Percentiles rank a stretch among this genome's conserved stretches.
Conservation (phyloP, 768 basidiomycete species). For the Tulasnella sp. region DNA sequence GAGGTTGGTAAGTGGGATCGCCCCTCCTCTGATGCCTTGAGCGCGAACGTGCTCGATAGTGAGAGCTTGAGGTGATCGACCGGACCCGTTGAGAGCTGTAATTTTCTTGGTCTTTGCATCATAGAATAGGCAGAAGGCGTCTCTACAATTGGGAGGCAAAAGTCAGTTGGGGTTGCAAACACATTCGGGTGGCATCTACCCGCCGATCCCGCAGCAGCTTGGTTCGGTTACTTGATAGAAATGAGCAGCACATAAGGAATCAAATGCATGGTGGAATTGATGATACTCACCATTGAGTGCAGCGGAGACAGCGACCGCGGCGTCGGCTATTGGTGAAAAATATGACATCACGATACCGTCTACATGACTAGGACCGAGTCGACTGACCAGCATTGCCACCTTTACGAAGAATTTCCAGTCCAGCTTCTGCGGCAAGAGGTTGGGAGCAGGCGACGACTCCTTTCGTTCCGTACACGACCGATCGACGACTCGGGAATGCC, state of each 20-base stretch:
- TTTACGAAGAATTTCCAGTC: conserved; percentile 78
- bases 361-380: not conserved
- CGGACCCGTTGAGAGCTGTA: conserved; percentile 87
- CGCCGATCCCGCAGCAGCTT: conserved; percentile 84
- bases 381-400: conserved; percentile 86
- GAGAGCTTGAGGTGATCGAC: conserved; percentile 70
- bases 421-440: conserved; percentile 83
- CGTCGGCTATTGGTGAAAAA: conserved; percentile 53
- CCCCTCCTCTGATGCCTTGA: conserved; percentile 52
- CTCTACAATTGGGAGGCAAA: conserved; percentile 31
- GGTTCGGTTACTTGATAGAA: conserved; percentile 22
- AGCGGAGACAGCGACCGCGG: conserved; percentile 86
- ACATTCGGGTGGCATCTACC: conserved; percentile 34
- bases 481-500: conserved; percentile 29
- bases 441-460: conserved; percentile 84
- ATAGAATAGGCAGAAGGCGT: conserved; percentile 89
- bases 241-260: not conserved
- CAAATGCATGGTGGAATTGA: not conserved
- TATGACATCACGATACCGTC: not conserved
- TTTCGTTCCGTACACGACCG: conserved; percentile 77
- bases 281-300: conserved; percentile 52
- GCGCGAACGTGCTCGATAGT: conserved; percentile 58
- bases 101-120: conserved; percentile 72
- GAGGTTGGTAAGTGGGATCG: conserved; percentile 69
- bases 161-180: conserved; percentile 13